Evolutionary conservation across 805 yeast genomes (phyloP).

Genomic region (Metschnikowia kofuensis): DNA sequence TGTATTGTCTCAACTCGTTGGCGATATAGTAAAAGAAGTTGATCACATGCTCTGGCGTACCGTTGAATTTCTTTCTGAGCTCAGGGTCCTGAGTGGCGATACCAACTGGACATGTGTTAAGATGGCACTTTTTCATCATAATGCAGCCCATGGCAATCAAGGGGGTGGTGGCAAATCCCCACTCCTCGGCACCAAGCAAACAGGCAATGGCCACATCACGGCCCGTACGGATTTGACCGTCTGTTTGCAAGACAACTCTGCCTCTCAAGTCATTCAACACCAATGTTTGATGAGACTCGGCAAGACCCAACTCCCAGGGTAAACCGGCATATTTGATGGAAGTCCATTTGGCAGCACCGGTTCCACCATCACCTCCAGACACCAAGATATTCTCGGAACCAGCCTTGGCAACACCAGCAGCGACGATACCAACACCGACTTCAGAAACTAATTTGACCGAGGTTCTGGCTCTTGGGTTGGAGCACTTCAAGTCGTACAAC

Average conservation of each 20-base stretch:
- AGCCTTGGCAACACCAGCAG: constrained; percentile 98
- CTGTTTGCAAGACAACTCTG: constrained; percentile 94
- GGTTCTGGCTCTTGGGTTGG: constrained; percentile 95
- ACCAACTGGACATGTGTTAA: constrained; percentile 96
- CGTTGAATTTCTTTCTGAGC: constrained; percentile 84
- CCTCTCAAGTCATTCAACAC: constrained; percentile 96
- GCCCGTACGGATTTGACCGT: constrained; percentile 96
- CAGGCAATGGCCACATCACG: constrained; percentile 96
- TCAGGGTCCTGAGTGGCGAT: constrained; percentile 98
- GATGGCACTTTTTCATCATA: constrained; percentile 90
- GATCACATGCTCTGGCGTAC: constrained; percentile 98
- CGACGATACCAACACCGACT: constrained; percentile 98
- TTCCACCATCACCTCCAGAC: constrained; percentile 99
- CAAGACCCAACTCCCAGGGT: constrained; percentile 98
- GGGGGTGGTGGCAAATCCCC: constrained; percentile 98
- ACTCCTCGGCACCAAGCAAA: constrained; percentile 95
- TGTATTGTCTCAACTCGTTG: constrained; percentile 84
- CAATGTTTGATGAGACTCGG: constrained; percentile 96
- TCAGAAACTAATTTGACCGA: constrained; percentile 96
- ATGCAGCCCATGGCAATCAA: constrained; percentile 97
- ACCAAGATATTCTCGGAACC: constrained; percentile 95
- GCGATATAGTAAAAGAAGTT: constrained; percentile 95
- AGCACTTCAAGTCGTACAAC: constrained; percentile 92
- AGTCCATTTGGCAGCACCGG: constrained; percentile 98
- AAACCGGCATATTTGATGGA: constrained; percentile 96